Base-by-base conservation (phyloP, 176 grass and related monocot genomes). In the Bromus sterilis region DNA sequence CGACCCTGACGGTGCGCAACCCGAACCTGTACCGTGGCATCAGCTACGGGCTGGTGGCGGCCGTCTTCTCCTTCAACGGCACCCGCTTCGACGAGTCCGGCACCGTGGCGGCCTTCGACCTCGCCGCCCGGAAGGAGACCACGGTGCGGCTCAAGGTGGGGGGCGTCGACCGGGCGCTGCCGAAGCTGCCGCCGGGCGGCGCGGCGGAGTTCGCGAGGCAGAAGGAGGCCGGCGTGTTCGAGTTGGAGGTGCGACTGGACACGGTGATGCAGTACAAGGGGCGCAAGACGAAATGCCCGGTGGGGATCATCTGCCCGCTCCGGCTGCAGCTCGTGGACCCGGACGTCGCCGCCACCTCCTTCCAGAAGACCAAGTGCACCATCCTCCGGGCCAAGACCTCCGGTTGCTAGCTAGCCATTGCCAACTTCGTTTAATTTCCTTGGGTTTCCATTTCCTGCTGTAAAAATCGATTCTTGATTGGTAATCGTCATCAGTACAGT, bases 311-410 rank as follows among this genome's bases (percentile, higher is more conserved):
- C 36, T 89, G 88, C 79, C 79, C 83, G 73, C 46, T 89, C 3
- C 4, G 56, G 83, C 78, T 89, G 37, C 83, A 89, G 79, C 88
- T 86, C 29, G 88, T 82, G 16, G 88, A 89, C 79, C 88, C 83
- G 1, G 74, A 66, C 7, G 88, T 86, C 30, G 88, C 88, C 36
- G 79, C 88, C 88, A 90, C 83, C 83, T 79, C 79, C 23, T 90
- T 90, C 79, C 46, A 86, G 74, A 44, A 24, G 79, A 83, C 56
- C 73, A 86, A 82, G 83, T 90, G 88, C 88, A 79, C 39, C 44
- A 48, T 90, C 74, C 88, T 86, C 46, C 46, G 88, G 46, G 83
- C 88, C 5, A 90, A 82, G 66, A 90, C 49, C 18, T 90, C 88
- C 46, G 83, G 83, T 0, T 90, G 88, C 79, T 89, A 71, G 68